Base-by-base conservation (phyloP, 192 early-diverging fungal species). In the Umbelopsis sp. region DNA sequence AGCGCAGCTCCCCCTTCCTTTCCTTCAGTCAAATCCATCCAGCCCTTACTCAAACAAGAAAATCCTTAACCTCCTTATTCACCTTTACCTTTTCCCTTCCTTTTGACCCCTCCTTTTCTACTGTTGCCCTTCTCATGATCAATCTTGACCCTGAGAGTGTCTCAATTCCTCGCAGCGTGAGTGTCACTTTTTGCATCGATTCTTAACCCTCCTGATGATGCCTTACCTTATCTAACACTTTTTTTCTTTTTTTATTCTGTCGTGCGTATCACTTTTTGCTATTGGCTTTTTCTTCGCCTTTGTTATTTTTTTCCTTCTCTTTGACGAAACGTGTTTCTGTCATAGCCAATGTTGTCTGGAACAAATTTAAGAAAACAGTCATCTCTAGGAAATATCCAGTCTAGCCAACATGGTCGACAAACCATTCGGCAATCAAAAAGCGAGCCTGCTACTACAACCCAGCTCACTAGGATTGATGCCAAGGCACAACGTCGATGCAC, bases 61-160 rank as follows among this genome's bases (percentile, higher is more conserved):
- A 54, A 72, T 47, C 56, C 45, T 38, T 47, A 36, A 26, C 25
- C n/a, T 45, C 25, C 65, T 53, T 41, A 32, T 6, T 32, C 25
- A 38, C 14, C 49, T 21, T 36, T 36, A 21, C 66, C 51, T 73
- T 73, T 54, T 56, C 65, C 32, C 54, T 56, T 14, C 56, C 25
- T 68, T 36, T 47, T 44, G 14, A 8, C 56, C 56, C 29, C 21
- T 45, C 8, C 41, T 47, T 24, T 67, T 67, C 66, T 47, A 25
- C 26, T 67, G 24, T 67, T 45, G 36, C 43, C 26, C 43, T 62
- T 62, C 56, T 11, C 31, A 62, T 62, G 56, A 62, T 62, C 56
- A 62, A 62, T 31, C 56, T 62, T 62, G 56, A 62, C 56, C 56
- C 56, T 62, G 56, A 62, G 26, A 62, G 56, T 62, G 56, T 62